Percentiles rank a stretch among this genome's conserved stretches.
These are phyloP conservation scores for Podaxis sp. DNA, from an alignment of 768 basidiomycete genomes.

Conservation along the genomic window DNA sequence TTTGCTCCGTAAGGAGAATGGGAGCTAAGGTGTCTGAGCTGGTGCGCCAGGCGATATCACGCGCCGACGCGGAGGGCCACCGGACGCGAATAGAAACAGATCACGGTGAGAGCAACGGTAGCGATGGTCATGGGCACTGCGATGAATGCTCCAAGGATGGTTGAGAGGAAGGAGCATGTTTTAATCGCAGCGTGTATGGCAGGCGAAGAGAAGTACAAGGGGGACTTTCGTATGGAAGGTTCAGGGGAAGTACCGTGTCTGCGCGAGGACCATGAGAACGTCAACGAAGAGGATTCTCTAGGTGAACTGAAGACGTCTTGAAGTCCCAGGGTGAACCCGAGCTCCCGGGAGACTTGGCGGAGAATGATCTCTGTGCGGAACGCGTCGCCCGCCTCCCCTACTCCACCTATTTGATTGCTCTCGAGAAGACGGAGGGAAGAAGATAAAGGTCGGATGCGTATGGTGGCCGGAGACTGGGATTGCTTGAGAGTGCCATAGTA, in stretches of 20 bases:
- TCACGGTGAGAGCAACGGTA: constrained; percentile 34
- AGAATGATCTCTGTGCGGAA: constrained; percentile 12
- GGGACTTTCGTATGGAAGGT: not conserved
- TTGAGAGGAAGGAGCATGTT: constrained; percentile 7
- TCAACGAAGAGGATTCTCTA: not conserved
- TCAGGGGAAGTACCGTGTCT: constrained; percentile 4
- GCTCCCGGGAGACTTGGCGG: constrained; percentile 5
- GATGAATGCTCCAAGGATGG: constrained; percentile 18
- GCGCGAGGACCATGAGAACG: not conserved
- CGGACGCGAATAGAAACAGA: constrained; percentile 40
- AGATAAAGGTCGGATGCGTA: not conserved
- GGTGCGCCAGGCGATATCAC: constrained; percentile 11
- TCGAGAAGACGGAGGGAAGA: constrained; percentile 9
- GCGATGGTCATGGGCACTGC: constrained; percentile 35
- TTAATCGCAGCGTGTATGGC: not conserved
- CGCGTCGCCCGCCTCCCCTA: constrained; percentile 1
- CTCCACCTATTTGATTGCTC: constrained; percentile 3
- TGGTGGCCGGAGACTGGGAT: not conserved
- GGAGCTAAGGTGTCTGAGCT: not conserved
- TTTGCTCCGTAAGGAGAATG: not conserved
- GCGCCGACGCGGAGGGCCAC: constrained; percentile 33
- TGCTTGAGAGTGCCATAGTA: constrained; percentile 6
- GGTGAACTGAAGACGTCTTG: constrained; percentile 10
- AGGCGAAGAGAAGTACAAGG: constrained; percentile 2
- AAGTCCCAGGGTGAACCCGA: constrained; percentile 9